A percentile compares a stretch with the other conserved stretches of the same genome.
Conservation (phyloP, 208 protist species). For the Trypanosoma congolense region DNA sequence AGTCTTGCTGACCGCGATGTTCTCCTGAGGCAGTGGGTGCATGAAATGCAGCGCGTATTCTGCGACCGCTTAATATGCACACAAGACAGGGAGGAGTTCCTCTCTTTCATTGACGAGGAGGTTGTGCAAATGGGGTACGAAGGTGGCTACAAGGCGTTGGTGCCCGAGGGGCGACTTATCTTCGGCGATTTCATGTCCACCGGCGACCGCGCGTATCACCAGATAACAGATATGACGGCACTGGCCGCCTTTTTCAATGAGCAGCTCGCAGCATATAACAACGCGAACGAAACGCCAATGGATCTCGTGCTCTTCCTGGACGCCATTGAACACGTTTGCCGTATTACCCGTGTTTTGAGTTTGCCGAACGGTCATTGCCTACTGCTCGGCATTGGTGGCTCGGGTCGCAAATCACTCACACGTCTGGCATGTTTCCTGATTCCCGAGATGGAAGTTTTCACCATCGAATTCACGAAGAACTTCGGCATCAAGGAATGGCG, state of each 20-base stretch:
- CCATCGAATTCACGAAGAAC: slow-evolving; percentile 95
- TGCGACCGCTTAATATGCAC: slow-evolving; percentile 91
- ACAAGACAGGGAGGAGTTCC: slow-evolving; percentile 82
- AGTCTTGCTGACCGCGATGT: slow-evolving; percentile 48
- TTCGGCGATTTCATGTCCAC: slow-evolving; percentile 91
- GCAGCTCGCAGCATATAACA: slow-evolving; percentile 91
- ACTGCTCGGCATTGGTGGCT: slow-evolving; percentile 96
- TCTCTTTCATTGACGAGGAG: slow-evolving; percentile 64
- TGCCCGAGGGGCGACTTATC: slow-evolving; percentile 83
- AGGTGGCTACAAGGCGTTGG: slow-evolving; percentile 49
- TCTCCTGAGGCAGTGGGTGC: slow-evolving; percentile 92
- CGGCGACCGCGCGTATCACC: slow-evolving; percentile 73
- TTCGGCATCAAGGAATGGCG: slow-evolving; percentile 96
- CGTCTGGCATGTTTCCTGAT: slow-evolving; percentile 93
- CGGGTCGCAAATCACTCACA: slow-evolving; percentile 93
- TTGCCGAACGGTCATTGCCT: slow-evolving; percentile 95
- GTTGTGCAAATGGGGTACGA: slow-evolving; percentile 55
- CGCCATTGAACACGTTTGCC: slow-evolving; percentile 95
- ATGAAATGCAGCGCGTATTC: slow-evolving; percentile 95
- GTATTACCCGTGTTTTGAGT: slow-evolving; percentile 92
- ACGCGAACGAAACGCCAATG: slow-evolving; percentile 90
- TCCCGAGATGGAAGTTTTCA: slow-evolving; percentile 92
- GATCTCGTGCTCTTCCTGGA: slow-evolving; percentile 96
- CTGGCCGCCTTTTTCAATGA: slow-evolving; percentile 75
- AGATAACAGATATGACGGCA: slow-evolving; percentile 84